A percentile compares a stretch with the other conserved stretches of the same genome.
Evolutionary conservation across 148 eudicot species (phyloP).

Genomic region (Nyssa sinensis): DNA sequence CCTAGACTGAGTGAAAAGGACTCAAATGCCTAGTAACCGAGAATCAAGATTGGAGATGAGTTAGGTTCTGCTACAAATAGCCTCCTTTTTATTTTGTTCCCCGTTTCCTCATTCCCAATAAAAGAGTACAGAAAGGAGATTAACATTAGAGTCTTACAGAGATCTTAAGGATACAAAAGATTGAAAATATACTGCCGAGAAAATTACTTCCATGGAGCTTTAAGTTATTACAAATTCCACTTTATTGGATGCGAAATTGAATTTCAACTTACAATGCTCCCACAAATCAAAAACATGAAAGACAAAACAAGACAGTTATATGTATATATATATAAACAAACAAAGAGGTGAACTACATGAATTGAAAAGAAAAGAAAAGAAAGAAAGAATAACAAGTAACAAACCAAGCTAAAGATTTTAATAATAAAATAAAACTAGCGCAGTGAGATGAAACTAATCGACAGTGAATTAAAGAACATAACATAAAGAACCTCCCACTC

Average conservation of each 20-base stretch:
- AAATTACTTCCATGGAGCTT: no score
- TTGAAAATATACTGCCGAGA: not conserved
- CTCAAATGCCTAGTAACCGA: no score
- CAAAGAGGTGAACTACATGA: not conserved
- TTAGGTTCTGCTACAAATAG: no score
- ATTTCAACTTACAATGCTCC: conserved; percentile 21
- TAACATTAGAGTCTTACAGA: not conserved
- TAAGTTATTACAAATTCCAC: no score
- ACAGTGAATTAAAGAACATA: not conserved
- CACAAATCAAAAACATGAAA: not conserved
- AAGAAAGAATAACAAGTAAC: not conserved
- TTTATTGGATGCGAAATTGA: not conserved
- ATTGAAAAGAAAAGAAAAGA: not conserved
- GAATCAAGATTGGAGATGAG: no score
- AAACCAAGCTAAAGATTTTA: conserved; percentile 2
- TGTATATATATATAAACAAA: no score
- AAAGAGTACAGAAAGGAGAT: not conserved
- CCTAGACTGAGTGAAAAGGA: no score
- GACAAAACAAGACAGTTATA: no score
- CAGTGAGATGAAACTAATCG: not conserved
- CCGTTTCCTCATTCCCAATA: no score
- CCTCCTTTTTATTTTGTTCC: no score
- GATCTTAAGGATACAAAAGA: conserved; percentile 1
- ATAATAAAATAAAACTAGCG: not conserved
- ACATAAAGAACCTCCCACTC: conserved; percentile 17